phyloP scores from a whole-genome alignment of 441 rosid species.

The Pelargonium fulgidum region DNA sequence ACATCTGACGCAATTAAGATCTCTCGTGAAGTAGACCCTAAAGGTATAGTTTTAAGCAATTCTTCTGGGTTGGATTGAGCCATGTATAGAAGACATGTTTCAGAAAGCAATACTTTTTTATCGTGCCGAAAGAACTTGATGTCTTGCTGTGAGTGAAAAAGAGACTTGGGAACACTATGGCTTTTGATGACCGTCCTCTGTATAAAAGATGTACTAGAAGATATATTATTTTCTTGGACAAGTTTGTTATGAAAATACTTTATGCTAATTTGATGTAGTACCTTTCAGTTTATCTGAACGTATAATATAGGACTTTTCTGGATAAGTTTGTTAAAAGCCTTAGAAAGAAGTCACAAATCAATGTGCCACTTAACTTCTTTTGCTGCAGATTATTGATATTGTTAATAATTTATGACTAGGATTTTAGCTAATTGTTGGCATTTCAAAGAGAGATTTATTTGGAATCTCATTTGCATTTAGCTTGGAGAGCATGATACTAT shows the following conservation, averaged over 20 bases:
- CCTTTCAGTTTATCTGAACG: background rate
- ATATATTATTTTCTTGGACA: background rate
- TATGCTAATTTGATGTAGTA: no score
- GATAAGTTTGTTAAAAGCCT: background rate
- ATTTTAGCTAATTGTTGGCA: background rate
- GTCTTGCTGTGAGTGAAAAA: no score
- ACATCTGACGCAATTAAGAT: constrained; percentile 98
- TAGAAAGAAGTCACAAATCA: background rate
- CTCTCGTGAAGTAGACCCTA: constrained; percentile 97
- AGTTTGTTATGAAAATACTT: background rate
- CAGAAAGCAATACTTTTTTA: background rate
- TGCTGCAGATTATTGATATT: background rate
- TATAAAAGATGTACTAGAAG: background rate
- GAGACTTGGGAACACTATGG: constrained; percentile 1
- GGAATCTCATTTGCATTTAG: background rate
- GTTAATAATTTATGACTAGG: background rate
- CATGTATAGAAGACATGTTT: constrained; percentile 3
- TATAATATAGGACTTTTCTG: background rate
- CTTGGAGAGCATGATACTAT: no score
- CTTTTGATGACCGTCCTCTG: background rate
- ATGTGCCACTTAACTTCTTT: background rate
- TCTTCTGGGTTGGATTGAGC: background rate
- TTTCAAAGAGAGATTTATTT: background rate
- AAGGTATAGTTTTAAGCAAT: constrained; percentile 41
- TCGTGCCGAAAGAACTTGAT: background rate